A percentile compares a stretch with the other conserved stretches of the same genome.
These are phyloP conservation scores for Helminthosporium solani DNA, from an alignment of 2,329 filamentous ascomycete genomes.

Conservation along the genomic window DNA sequence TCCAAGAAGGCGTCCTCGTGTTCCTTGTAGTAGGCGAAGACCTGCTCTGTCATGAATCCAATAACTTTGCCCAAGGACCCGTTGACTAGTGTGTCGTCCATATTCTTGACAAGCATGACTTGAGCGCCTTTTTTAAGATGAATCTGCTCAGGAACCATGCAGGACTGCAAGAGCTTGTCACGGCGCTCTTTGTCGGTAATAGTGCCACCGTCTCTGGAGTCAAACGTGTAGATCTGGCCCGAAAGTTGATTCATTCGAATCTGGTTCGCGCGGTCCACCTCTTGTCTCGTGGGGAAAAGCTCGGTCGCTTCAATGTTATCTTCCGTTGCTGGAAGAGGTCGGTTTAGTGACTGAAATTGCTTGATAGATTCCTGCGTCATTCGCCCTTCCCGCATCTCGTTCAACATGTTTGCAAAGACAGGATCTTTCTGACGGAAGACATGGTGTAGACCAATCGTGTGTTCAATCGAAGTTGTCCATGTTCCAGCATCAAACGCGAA, in stretches of 20 bases:
- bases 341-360: constrained; percentile 71
- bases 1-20: constrained; percentile 59
- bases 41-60: constrained; percentile 71
- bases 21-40: constrained; percentile 59
- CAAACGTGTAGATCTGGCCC: constrained; percentile 67
- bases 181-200: constrained; percentile 65
- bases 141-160: constrained; percentile 85
- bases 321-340: constrained; percentile 63
- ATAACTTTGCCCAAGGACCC: constrained; percentile 86
- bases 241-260: constrained; percentile 70
- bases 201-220: constrained; percentile 71
- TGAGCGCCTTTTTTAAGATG: constrained; percentile 88
- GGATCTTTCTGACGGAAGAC: constrained; percentile 94
- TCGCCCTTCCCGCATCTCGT: constrained; percentile 91
- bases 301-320: constrained; percentile 84
- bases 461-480: constrained; percentile 89
- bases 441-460: constrained; percentile 92
- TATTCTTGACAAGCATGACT: constrained; percentile 99
- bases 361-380: constrained; percentile 74
- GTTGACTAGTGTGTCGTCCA: constrained; percentile 91
- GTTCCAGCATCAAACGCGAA: constrained; percentile 92
- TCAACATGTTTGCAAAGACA: constrained; percentile 90
- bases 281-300: constrained; percentile 84
- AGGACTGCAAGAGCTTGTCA: constrained; percentile 78
- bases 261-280: constrained; percentile 86